Conservation (phyloP, 2,329 filamentous ascomycete species). For the Myrmaecium sp. region DNA sequence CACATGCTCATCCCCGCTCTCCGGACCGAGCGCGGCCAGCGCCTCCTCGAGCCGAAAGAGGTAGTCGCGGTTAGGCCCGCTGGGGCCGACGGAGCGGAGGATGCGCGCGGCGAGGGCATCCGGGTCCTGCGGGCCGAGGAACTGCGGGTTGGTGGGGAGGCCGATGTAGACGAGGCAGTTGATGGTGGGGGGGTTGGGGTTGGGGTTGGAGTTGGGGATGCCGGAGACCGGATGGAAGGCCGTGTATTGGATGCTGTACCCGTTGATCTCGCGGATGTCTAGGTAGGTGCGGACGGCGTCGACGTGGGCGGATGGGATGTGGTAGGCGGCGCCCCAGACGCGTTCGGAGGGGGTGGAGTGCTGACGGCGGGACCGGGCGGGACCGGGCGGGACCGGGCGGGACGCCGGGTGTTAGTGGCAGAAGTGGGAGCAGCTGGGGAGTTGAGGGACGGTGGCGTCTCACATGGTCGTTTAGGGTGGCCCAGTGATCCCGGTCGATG, state of each 20-base stretch:
- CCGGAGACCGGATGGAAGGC: constrained; percentile 47
- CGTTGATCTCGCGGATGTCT: constrained; percentile 93
- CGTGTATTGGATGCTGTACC: constrained; percentile 85
- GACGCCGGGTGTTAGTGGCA: constrained; percentile 4
- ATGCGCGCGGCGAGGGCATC: constrained; percentile 69
- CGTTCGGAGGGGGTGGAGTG: constrained; percentile 34
- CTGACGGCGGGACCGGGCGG: constrained; percentile 28
- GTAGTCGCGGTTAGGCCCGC: constrained; percentile 82
- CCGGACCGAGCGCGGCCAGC: constrained; percentile 52
- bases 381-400: constrained; percentile 15
- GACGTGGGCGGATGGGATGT: constrained; percentile 56
- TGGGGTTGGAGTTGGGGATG: constrained; percentile 17
- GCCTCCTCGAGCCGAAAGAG: constrained; percentile 64
- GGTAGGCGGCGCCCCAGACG: constrained; percentile 89
- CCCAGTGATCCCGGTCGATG: constrained; percentile 72
- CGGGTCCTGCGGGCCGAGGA: constrained; percentile 68
- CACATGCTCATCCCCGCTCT: constrained; percentile 71
- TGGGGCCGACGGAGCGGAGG: constrained; percentile 57
- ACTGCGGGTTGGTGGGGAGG: constrained; percentile 82
- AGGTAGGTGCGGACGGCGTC: constrained; percentile 76
- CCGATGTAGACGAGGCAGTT: constrained; percentile 79
- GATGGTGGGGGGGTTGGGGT: constrained; percentile 8
- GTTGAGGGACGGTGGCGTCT: constrained; percentile 5
- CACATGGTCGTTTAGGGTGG: constrained; percentile 51
- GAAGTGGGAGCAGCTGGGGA: constrained; percentile 4